Percentiles rank a stretch among this genome's conserved stretches.
These are phyloP conservation scores for Orbilia brochopaga DNA, from an alignment of 2,329 filamentous ascomycete species.

Conservation along the genomic window DNA sequence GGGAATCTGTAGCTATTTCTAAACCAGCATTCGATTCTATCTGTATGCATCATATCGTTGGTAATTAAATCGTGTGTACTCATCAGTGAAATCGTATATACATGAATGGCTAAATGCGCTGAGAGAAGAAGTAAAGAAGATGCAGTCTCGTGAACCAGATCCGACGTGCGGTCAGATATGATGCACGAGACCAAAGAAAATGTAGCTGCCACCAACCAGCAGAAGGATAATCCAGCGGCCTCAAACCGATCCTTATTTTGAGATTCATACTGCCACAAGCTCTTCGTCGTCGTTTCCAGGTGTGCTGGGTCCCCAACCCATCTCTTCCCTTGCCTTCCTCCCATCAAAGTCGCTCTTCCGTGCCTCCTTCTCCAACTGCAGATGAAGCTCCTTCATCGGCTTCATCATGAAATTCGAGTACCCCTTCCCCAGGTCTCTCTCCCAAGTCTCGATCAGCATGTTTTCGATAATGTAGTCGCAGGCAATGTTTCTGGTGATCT, in stretches of 20 bases:
- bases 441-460: constrained; percentile 47
- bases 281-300: constrained; percentile 47
- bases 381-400: constrained; percentile 44
- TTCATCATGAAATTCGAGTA: constrained; percentile 49
- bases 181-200: neutral
- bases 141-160: no score
- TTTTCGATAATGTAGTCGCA: constrained; percentile 49
- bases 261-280: constrained; percentile 21
- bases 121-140: no score
- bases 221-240: neutral
- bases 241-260: neutral
- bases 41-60: no score
- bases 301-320: constrained; percentile 42
- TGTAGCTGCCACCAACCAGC: neutral
- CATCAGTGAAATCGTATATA: no score
- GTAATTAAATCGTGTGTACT: no score
- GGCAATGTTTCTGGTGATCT: constrained; percentile 44
- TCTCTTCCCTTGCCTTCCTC: constrained; percentile 33
- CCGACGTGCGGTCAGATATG: no score
- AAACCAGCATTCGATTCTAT: no score
- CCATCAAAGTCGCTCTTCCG: constrained; percentile 41
- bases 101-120: no score
- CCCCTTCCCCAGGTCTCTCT: constrained; percentile 36
- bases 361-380: constrained; percentile 38
- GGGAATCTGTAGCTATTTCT: no score